These are phyloP conservation scores for Esteya vermicola DNA, from an alignment of 2,329 filamentous ascomycete genomes.

Conservation along the genomic window DNA sequence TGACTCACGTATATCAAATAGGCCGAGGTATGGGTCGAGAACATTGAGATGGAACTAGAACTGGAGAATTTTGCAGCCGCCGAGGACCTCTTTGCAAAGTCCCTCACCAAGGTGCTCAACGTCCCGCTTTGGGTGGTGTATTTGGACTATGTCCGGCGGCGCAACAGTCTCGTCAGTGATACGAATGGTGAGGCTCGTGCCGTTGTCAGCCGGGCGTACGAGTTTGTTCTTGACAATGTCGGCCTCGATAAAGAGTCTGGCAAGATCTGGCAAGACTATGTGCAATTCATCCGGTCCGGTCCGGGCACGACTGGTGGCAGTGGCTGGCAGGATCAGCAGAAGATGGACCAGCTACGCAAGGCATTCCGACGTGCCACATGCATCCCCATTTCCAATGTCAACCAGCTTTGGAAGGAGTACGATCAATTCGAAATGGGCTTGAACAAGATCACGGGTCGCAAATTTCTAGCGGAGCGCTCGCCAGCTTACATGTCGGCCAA, in stretches of 20 bases:
- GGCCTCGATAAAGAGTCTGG: constrained; percentile 87
- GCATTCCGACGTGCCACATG: constrained; percentile 83
- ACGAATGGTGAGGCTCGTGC: constrained; percentile 60
- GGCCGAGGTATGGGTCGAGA: constrained; percentile 86
- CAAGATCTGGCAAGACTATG: constrained; percentile 84
- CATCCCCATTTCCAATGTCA: constrained; percentile 71
- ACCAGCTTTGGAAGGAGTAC: constrained; percentile 91
- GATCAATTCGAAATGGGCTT: constrained; percentile 89
- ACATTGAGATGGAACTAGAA: constrained; percentile 78
- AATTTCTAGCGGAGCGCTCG: constrained; percentile 86
- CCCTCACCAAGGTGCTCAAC: constrained; percentile 64
- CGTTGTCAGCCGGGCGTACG: constrained; percentile 74
- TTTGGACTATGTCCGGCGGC: constrained; percentile 84
- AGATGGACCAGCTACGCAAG: constrained; percentile 87
- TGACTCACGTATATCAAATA: constrained; percentile 28
- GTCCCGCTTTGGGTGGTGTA: constrained; percentile 87
- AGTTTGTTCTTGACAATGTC: constrained; percentile 79
- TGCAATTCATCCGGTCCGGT: constrained; percentile 79
- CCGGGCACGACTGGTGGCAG: constrained; percentile 75
- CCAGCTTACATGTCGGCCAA: constrained; percentile 93
- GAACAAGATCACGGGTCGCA: constrained; percentile 87
- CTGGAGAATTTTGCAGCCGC: constrained; percentile 69
- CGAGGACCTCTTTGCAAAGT: constrained; percentile 68
- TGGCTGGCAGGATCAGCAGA: constrained; percentile 93
- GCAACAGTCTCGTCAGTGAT: constrained; percentile 81